These are phyloP conservation scores for Pyrrhoderma lamaoense DNA, from an alignment of 1,284 basidiomycete genomes.

Conservation along the genomic window DNA sequence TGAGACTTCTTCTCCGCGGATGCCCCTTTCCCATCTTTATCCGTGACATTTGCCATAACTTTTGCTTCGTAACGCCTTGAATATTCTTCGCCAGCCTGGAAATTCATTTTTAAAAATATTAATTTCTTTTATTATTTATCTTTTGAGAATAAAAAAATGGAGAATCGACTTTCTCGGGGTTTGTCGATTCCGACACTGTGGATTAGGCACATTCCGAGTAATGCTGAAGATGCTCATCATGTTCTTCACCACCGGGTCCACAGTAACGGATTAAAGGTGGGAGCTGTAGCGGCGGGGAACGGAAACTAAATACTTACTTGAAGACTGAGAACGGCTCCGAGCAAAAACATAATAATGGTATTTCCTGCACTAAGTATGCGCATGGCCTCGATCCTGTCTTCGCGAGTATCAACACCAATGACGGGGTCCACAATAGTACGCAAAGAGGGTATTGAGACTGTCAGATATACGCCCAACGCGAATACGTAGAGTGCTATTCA, in stretches of 20 bases:
- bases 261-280: slow-evolving; percentile 7
- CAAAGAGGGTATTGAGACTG: slow-evolving; percentile 70
- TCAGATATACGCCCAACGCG: slow-evolving; percentile 68
- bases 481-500: slow-evolving; percentile 64
- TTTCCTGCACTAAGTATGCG: slow-evolving; percentile 78
- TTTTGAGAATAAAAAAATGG: slow-evolving; percentile 12
- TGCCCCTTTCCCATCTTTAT: slow-evolving; percentile 22
- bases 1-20: slow-evolving; percentile 30
- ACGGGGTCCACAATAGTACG: slow-evolving; percentile 61
- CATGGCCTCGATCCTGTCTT: slow-evolving; percentile 70
- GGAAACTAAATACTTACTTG: slow-evolving; percentile 47
- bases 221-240: no score
- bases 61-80: slow-evolving; percentile 61
- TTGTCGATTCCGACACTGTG: no score
- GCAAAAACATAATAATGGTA: slow-evolving; percentile 65
- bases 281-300: slow-evolving; percentile 10
- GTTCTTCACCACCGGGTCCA: no score
- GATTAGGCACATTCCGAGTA: no score
- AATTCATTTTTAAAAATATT: slow-evolving; percentile 3
- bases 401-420: slow-evolving; percentile 46
- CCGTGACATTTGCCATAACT: slow-evolving; percentile 44
- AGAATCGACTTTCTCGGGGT: neutral
- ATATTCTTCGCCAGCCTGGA: slow-evolving; percentile 80
- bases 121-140: slow-evolving; percentile 18
- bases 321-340: slow-evolving; percentile 57